Evolutionary conservation across 805 yeast genomes (phyloP), one percentile per base, ranked within the genome.

Genomic region (Blastobotrys peoriensis): DNA sequence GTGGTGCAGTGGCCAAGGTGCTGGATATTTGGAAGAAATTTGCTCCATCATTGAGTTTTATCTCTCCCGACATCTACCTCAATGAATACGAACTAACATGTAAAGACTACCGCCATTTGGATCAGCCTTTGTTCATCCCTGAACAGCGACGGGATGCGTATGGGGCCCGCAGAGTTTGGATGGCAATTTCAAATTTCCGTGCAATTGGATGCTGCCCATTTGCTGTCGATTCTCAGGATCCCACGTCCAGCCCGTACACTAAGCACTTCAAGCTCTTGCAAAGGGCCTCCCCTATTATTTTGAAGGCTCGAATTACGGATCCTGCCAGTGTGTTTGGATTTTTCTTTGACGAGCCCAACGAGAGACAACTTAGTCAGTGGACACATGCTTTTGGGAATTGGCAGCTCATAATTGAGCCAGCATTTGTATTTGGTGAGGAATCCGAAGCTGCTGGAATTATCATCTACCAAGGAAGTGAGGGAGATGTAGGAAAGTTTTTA

Each of bases 101-200:
- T 22, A 25, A 43, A 17, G 22, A 28, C 19, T 50, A 50, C 27
- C 17, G 40, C 1, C 52, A 49, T 17, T 17, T 18, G 19, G 40
- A 34, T 22, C 47, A 46, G n/a, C 43, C 51, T 3, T 38, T 46
- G n/a, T 45, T 50, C 35, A 44, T 50, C 20, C 54, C 54, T 13
- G 54, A 50, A 43, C 53, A 49, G 40, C 46, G 54, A 16, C 33
- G 54, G 15, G 54, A 50, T 36, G 53, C 42, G 21, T 49, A 16
- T 34, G 54, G 53, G 3, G 54, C 54, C 10, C 21, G 52, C 15
- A 21, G 53, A 6, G 16, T 43, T 13, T 50, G 47, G 46, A 8
- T 15, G 5, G 44, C 52, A 10, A 23, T 46, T 35, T 52, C 53
- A 33, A 28, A 20, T 6, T 45, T 37, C 38, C 9, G 18, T 8